Percentiles rank a stretch among this genome's conserved stretches.
phyloP scores from a whole-genome alignment of 2,329 filamentous ascomycete species.

The Penicillium brevicompactum region DNA sequence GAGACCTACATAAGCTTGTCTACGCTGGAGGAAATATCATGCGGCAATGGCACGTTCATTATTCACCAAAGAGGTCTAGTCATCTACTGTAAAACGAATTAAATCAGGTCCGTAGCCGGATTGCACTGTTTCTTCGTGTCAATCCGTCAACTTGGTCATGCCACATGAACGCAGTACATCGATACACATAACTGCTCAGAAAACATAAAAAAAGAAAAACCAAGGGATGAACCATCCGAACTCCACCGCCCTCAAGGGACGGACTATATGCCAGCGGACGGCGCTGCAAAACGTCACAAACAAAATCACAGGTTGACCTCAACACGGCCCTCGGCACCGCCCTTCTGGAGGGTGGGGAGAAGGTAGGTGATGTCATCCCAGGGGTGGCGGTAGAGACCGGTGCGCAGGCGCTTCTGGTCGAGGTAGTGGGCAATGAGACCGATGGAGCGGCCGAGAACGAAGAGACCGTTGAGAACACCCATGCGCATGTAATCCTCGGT shows the following conservation, averaged over 20 bases:
- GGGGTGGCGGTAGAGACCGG: conserved; percentile 97
- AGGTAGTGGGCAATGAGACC: conserved; percentile 99
- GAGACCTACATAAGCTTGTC: background rate
- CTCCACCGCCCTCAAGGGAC: conserved; percentile 38
- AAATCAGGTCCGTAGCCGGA: conserved; percentile 29
- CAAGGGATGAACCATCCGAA: conserved; percentile 38
- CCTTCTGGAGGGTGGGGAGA: conserved; percentile 75
- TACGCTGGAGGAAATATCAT: conserved; percentile 15
- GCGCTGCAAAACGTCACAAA: conserved; percentile 33
- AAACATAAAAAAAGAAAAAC: conserved; percentile 26
- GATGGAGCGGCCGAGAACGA: conserved; percentile 94
- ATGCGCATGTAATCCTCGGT: conserved; percentile 98
- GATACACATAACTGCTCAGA: conserved; percentile 31
- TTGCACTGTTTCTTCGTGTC: conserved; percentile 25
- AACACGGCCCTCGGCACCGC: conserved; percentile 80
- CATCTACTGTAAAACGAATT: conserved; percentile 30
- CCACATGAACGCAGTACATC: conserved; percentile 35
- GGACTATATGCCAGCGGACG: conserved; percentile 37
- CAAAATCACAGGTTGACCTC: conserved; percentile 74
- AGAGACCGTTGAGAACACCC: conserved; percentile 99
- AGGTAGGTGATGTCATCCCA: conserved; percentile 99
- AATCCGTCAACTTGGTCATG: conserved; percentile 34
- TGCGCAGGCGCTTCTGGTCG: conserved; percentile 98
- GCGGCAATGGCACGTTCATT: conserved; percentile 28
- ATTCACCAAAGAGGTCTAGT: conserved; percentile 28